A percentile compares a stretch with the other conserved stretches of the same genome.
These are phyloP conservation scores for Ophiostoma montium DNA, from an alignment of 2,329 filamentous ascomycete genomes.

Conservation along the genomic window DNA sequence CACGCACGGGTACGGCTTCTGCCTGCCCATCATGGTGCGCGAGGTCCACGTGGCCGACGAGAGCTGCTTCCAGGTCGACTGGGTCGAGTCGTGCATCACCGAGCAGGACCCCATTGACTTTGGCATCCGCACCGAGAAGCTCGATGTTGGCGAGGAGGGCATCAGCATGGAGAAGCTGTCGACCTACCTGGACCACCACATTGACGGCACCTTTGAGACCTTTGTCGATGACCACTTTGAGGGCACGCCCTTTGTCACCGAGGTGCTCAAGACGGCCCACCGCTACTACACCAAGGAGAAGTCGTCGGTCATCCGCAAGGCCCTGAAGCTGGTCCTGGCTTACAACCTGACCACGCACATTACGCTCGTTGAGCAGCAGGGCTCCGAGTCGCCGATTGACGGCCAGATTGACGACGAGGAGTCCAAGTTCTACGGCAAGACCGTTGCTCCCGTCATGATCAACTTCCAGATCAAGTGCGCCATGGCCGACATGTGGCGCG, in stretches of 20 bases:
- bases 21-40: conserved; percentile 81
- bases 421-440: conserved; percentile 81
- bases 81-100: conserved; percentile 65
- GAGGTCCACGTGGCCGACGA: conserved; percentile 89
- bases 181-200: conserved; percentile 89
- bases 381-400: conserved; percentile 61
- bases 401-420: conserved; percentile 77
- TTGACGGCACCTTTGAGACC: conserved; percentile 79
- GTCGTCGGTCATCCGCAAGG: conserved; percentile 82
- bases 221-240: conserved; percentile 96
- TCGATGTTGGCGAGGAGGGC: conserved; percentile 81
- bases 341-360: conserved; percentile 94
- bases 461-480: conserved; percentile 99
- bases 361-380: conserved; percentile 82
- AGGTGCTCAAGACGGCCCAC: conserved; percentile 92
- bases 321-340: conserved; percentile 82
- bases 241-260: conserved; percentile 85
- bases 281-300: conserved; percentile 84
- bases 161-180: conserved; percentile 68
- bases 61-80: conserved; percentile 84
- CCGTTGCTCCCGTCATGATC: conserved; percentile 93
- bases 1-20: conserved; percentile 90
- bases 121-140: conserved; percentile 72
- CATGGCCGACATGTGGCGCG: conserved; percentile 95
- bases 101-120: conserved; percentile 64